Conservation (phyloP, 257 asterid species). For the Nicotiana tabacum region DNA sequence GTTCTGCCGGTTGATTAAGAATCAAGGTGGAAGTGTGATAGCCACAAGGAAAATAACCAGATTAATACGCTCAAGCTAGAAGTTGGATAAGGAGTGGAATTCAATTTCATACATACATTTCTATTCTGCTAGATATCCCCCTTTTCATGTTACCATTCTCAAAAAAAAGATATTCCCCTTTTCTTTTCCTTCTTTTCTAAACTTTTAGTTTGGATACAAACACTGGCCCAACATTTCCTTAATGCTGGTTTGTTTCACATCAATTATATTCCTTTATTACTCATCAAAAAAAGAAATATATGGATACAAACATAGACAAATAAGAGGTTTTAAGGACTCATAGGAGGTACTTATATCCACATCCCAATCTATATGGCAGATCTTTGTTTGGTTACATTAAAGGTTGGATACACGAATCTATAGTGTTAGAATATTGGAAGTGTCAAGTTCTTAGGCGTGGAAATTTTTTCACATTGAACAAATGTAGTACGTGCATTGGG, state of each 20-base stretch:
- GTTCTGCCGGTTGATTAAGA: neutral
- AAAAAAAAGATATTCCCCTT: neutral
- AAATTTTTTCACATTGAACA: neutral
- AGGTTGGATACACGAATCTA: neutral
- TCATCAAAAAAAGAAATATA: neutral
- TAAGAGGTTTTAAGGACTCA: neutral
- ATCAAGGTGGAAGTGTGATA: neutral
- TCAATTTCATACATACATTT: neutral
- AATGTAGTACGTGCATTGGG: neutral
- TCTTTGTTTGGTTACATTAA: neutral
- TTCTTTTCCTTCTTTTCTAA: neutral
- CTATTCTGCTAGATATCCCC: neutral
- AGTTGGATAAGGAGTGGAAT: neutral
- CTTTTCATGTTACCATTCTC: neutral
- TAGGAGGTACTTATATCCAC: neutral
- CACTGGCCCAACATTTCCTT: no score
- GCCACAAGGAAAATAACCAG: neutral
- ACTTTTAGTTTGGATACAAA: neutral
- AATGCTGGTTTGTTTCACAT: no score
- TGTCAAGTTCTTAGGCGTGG: neutral
- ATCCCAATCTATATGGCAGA: neutral
- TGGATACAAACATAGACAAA: neutral
- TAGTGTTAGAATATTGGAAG: neutral
- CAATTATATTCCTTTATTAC: no score
- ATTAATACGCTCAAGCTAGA: neutral